phyloP scores from a whole-genome alignment of 768 basidiomycete species.

The Termitomyces sp. region DNA sequence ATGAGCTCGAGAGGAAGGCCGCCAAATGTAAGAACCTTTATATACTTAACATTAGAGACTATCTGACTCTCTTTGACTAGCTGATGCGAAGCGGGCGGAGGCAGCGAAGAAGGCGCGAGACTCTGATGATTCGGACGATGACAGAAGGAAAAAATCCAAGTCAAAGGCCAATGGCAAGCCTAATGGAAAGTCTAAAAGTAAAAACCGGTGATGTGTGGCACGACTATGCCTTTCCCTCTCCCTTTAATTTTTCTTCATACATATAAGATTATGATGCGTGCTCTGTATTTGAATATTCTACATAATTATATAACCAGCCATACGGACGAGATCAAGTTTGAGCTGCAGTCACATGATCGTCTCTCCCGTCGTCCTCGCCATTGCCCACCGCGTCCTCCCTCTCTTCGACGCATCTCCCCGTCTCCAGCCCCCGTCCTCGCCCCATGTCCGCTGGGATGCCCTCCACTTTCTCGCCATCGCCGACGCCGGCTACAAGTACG shows the following conservation, averaged over 20 bases:
- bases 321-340: not conserved
- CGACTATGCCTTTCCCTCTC: not conserved
- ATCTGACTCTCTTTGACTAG: conserved; percentile 30
- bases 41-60: not conserved
- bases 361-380: conserved; percentile 20
- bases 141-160: conserved; percentile 44
- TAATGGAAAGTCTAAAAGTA: conserved; percentile 17
- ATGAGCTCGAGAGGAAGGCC: conserved; percentile 89
- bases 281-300: not conserved
- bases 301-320: not conserved
- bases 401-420: conserved; percentile 30
- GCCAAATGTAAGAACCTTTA: conserved; percentile 62
- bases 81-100: conserved; percentile 49
- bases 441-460: no score
- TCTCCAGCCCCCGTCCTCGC: no score
- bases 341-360: conserved; percentile 10
- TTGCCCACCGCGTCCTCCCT: conserved; percentile 25
- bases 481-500: conserved; percentile 51
- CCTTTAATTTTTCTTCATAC: no score
- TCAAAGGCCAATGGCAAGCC: conserved; percentile 32
- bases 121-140: conserved; percentile 54
- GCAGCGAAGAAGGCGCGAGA: conserved; percentile 36
- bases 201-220: not conserved
- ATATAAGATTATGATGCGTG: not conserved
- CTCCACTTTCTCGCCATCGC: conserved; percentile 37